Base-by-base conservation (phyloP, 805 yeast species). In the Cyberlindnera americana region DNA sequence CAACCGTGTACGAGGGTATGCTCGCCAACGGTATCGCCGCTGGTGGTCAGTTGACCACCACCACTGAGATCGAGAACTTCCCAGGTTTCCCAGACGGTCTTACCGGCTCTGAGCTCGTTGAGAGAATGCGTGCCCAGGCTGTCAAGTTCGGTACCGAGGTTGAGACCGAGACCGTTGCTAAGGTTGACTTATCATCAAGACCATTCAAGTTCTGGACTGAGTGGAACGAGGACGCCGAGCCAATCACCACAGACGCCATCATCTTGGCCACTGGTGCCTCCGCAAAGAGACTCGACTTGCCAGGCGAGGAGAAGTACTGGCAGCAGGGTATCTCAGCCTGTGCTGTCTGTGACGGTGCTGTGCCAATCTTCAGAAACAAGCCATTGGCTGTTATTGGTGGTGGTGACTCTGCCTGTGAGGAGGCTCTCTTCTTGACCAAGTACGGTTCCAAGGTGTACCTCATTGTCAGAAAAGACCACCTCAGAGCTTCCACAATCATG, bases 321-420 rank as follows among this genome's bases (percentile, higher is more conserved):
- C 99, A 93, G 73, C 84, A 83, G 64, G 99, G 99, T 66, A 93
- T 93, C 53, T 86, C 96, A 53, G 99, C 99, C 14, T 93, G 99
- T 74, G 99, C 99, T 29, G 99, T 93, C 47, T 93, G 99, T 71
- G 99, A 93, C 64, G 99, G 99, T 67, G 99, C 99, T 24, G 95
- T 93, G 35, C 99, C 99, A 55, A 90, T 93, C 56, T 93, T 93
- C 74, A 86, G 98, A 75, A 85, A 93, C 75, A 85, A 89, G 69
- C 98, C 99, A 28, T 77, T 93, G 62, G 98, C 96, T 19, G 99
- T 93, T 42, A 73, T 93, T 53, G 99, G 99, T 45, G 99, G 99
- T 53, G 99, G 99, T 65, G 99, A 93, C 68, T 89, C 97, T 52
- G 99, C 99, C 15, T 95, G 98, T 67, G 99, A 93, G 72, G 99